A percentile compares a stretch with the other conserved stretches of the same genome.
Conservation (phyloP, 177 flowering plant species). For the Vitis hybrid region DNA sequence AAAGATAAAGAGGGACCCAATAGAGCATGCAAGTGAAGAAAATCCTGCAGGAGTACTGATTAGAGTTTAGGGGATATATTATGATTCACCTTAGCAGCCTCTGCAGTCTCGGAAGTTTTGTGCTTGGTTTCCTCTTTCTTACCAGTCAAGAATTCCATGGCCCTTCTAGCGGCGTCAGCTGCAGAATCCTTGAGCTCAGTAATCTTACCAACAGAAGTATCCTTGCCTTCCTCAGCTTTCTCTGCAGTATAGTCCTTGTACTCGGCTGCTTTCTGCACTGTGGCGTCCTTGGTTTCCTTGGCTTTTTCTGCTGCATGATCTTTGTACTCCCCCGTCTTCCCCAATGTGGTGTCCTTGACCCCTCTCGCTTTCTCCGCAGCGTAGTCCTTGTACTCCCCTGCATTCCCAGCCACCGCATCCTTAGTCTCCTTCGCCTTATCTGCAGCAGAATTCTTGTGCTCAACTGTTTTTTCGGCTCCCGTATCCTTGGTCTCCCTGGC, state of each 20-base stretch:
- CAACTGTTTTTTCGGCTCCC: slow-evolving; percentile 20
- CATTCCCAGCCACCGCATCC: slow-evolving; percentile 29
- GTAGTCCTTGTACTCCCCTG: slow-evolving; percentile 26
- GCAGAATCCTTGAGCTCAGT: slow-evolving; percentile 39
- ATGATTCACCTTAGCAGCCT: slow-evolving; percentile 30
- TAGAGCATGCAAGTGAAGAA: neutral
- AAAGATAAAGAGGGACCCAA: neutral
- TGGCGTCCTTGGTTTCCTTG: slow-evolving; percentile 22
- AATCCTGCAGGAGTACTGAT: too few relatives aligned
- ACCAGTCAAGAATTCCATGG: slow-evolving; percentile 45
- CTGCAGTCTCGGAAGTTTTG: slow-evolving; percentile 29
- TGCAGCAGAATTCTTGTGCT: slow-evolving; percentile 14
- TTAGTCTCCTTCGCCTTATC: slow-evolving; percentile 18
- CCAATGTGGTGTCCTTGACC: slow-evolving; percentile 15
- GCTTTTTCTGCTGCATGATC: slow-evolving; percentile 36
- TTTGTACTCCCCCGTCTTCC: slow-evolving; percentile 21
- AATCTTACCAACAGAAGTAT: slow-evolving; percentile 25
- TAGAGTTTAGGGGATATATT: slow-evolving; percentile 1
- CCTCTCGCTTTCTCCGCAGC: slow-evolving; percentile 33
- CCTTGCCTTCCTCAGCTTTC: slow-evolving; percentile 33
- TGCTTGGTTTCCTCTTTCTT: slow-evolving; percentile 57
- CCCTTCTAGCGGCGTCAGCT: slow-evolving; percentile 39
- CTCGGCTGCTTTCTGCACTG: slow-evolving; percentile 18
- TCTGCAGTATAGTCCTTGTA: slow-evolving; percentile 14
- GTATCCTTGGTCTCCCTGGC: neutral